A percentile compares a stretch with the other conserved stretches of the same genome.
phyloP scores from a whole-genome alignment of 495 filamentous ascomycete genomes.

The Daldinia decipiens region DNA sequence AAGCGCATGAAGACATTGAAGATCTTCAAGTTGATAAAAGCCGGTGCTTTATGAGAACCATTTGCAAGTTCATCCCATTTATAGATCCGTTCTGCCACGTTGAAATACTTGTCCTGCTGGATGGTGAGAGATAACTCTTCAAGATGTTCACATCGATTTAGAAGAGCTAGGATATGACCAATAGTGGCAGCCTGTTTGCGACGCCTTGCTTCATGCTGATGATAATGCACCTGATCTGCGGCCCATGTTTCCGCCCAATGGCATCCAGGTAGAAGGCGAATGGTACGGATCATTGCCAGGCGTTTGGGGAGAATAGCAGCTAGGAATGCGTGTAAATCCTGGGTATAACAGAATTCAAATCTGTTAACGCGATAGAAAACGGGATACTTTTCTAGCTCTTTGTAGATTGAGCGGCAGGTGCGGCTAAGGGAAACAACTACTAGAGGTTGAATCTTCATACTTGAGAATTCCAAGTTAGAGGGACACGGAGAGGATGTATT shows the following conservation, averaged over 20 bases:
- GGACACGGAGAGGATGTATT: too few relatives aligned
- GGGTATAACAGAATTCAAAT: background rate
- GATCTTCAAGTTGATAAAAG: background rate
- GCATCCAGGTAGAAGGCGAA: background rate
- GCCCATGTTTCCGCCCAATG: too few relatives aligned
- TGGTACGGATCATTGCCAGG: background rate
- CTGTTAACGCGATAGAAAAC: background rate
- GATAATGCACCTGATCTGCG: too few relatives aligned
- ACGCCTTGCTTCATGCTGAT: too few relatives aligned
- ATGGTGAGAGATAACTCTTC: background rate
- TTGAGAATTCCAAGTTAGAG: too few relatives aligned
- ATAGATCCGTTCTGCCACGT: background rate
- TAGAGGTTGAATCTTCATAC: background rate
- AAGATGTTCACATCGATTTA: background rate
- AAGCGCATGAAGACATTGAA: background rate
- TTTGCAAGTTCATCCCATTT: background rate
- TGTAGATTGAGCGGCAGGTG: background rate
- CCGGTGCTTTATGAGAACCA: background rate
- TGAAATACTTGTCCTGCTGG: background rate
- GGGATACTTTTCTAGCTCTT: background rate
- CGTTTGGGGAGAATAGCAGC: background rate
- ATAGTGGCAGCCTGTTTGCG: too few relatives aligned
- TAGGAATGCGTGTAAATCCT: background rate
- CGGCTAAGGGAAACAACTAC: background rate
- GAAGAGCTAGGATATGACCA: background rate